Evolutionary conservation across 148 eudicot genomes (phyloP).

Genomic region (Vaccinium corymbosum): DNA sequence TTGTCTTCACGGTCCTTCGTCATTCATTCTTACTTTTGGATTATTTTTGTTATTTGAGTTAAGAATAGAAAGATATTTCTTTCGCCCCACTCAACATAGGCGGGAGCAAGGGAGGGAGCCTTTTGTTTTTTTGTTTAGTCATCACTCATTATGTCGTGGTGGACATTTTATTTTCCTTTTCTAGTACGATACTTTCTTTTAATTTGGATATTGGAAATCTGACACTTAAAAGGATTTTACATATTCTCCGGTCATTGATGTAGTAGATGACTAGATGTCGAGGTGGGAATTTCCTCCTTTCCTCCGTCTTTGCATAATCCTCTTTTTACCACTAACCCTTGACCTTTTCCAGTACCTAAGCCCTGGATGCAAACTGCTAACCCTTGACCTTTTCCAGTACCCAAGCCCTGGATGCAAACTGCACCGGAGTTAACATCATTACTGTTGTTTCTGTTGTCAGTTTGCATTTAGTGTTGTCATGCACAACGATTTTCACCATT

Average conservation of each 20-base stretch:
- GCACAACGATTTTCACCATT: background rate
- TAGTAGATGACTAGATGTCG: background rate
- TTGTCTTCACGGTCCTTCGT: too few species aligned
- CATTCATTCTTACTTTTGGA: too few species aligned
- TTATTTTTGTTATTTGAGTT: too few species aligned
- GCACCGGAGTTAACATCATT: background rate
- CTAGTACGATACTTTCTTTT: background rate
- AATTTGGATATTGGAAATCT: background rate
- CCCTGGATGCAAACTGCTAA: background rate
- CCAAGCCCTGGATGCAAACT: background rate
- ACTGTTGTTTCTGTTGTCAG: background rate
- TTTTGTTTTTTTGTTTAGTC: background rate
- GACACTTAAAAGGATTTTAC: background rate
- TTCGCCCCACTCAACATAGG: too few species aligned
- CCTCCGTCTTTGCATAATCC: background rate
- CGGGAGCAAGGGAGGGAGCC: background rate
- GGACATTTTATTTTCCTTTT: background rate
- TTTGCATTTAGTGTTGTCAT: background rate
- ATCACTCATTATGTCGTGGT: background rate
- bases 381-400: background rate
- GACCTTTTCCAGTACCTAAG: background rate
- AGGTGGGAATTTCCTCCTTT: background rate
- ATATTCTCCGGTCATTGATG: background rate
- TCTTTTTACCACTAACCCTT: background rate
- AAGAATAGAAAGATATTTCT: too few species aligned